These are phyloP conservation scores for Podochytrium sp. DNA, from an alignment of 192 early-diverging fungal species.

Conservation along the genomic window DNA sequence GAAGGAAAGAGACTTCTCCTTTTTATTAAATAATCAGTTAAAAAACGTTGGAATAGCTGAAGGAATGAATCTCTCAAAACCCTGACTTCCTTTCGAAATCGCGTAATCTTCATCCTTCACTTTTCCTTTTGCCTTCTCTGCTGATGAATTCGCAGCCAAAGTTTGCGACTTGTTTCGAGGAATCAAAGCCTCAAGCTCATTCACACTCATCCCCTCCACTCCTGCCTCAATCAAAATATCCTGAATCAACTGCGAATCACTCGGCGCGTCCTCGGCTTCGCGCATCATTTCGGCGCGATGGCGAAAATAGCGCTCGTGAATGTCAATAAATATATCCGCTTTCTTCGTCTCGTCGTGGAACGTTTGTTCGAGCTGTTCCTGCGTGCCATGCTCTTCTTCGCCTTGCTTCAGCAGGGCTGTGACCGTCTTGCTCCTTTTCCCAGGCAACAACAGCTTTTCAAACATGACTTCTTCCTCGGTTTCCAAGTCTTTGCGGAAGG, in stretches of 20 bases:
- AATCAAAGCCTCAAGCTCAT: slow-evolving; percentile 2
- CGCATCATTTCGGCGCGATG: background rate
- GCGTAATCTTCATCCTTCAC: background rate
- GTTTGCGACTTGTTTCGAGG: background rate
- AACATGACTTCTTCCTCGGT: background rate
- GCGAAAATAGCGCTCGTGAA: slow-evolving; percentile 22
- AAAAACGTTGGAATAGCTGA: background rate
- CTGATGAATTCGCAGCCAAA: background rate
- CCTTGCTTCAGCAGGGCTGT: slow-evolving; percentile 1
- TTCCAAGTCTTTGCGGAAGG: slow-evolving; percentile 7
- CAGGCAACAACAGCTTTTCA: background rate
- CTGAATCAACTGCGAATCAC: background rate
- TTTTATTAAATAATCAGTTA: background rate
- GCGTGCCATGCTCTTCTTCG: background rate
- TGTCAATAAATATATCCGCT: slow-evolving; percentile 21
- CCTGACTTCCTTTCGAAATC: slow-evolving; percentile 16
- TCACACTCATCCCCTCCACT: slow-evolving; percentile 10
- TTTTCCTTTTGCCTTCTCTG: slow-evolving; percentile 7
- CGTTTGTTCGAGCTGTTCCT: background rate
- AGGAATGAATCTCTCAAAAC: background rate
- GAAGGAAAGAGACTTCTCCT: background rate
- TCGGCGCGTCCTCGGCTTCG: background rate
- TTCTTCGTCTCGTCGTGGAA: slow-evolving; percentile 15
- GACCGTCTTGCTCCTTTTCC: slow-evolving; percentile 7
- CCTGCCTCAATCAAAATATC: slow-evolving; percentile 1